Conservation (phyloP, 2,329 filamentous ascomycete species). For the Aspergillus sp. region DNA sequence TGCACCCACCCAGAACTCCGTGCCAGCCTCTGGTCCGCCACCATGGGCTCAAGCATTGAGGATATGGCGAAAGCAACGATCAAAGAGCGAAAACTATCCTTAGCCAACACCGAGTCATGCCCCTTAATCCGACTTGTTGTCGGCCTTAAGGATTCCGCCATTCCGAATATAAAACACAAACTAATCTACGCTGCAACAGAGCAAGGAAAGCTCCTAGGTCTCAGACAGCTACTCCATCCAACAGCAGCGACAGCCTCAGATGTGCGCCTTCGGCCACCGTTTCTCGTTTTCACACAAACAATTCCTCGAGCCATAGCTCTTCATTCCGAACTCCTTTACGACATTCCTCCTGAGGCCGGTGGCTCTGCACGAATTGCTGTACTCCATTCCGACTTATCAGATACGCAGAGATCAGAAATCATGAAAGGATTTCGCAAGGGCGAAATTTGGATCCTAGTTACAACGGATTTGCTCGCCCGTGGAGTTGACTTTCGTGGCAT, state of each 20-base stretch:
- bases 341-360: constrained; percentile 85
- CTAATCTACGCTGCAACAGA: constrained; percentile 91
- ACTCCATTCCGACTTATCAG: constrained; percentile 81
- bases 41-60: constrained; percentile 93
- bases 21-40: constrained; percentile 90
- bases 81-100: constrained; percentile 47
- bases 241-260: constrained; percentile 52
- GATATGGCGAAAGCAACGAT: constrained; percentile 71
- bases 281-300: constrained; percentile 94
- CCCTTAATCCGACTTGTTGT: constrained; percentile 81
- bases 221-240: constrained; percentile 86
- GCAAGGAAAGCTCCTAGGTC: constrained; percentile 85
- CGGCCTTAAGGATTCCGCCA: constrained; percentile 92
- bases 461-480: constrained; percentile 87
- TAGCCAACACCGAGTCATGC: constrained; percentile 23
- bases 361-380: constrained; percentile 83
- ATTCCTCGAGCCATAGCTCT: constrained; percentile 87
- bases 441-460: constrained; percentile 95
- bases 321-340: constrained; percentile 86
- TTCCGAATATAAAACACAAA: constrained; percentile 87
- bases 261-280: constrained; percentile 72
- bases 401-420: constrained; percentile 71
- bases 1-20: constrained; percentile 70
- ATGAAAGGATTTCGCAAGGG: constrained; percentile 89
- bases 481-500: constrained; percentile 94